Evolutionary conservation across 257 asterid species (phyloP).

Genomic region (Fraxinus cuspidata): DNA sequence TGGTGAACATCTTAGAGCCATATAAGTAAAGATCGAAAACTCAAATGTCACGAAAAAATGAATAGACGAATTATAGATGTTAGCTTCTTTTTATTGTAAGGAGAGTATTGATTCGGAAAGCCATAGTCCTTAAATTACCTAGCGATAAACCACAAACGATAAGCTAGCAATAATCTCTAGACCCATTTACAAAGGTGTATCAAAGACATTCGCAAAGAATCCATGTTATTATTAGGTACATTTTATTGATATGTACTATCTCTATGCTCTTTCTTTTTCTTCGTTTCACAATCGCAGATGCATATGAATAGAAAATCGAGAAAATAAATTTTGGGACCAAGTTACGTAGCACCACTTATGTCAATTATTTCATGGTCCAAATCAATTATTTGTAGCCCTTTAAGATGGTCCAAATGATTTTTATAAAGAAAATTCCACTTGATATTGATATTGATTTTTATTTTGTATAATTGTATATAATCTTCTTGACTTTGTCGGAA

Average conservation of each 20-base stretch:
- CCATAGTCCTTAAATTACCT: not conserved
- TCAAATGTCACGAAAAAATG: not conserved
- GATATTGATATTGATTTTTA: not conserved
- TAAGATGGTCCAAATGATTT: not conserved
- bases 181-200: not conserved
- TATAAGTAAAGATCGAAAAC: too few relatives aligned
- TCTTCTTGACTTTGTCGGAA: not conserved
- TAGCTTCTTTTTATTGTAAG: too few relatives aligned
- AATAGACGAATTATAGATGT: too few relatives aligned
- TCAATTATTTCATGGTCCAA: not conserved
- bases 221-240: not conserved
- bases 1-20: too few relatives aligned
- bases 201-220: not conserved
- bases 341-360: not conserved
- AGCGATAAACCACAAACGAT: not conserved
- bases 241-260: not conserved
- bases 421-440: constrained; percentile 2
- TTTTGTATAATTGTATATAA: not conserved
- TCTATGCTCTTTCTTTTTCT: constrained; percentile 4
- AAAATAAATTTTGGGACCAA: not conserved
- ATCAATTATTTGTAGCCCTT: not conserved
- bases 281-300: constrained; percentile 9
- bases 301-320: not conserved
- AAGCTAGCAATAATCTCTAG: not conserved
- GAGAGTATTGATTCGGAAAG: not conserved